Conservation (phyloP, 257 asterid genomes). For the Ajuga chamaepitys region DNA sequence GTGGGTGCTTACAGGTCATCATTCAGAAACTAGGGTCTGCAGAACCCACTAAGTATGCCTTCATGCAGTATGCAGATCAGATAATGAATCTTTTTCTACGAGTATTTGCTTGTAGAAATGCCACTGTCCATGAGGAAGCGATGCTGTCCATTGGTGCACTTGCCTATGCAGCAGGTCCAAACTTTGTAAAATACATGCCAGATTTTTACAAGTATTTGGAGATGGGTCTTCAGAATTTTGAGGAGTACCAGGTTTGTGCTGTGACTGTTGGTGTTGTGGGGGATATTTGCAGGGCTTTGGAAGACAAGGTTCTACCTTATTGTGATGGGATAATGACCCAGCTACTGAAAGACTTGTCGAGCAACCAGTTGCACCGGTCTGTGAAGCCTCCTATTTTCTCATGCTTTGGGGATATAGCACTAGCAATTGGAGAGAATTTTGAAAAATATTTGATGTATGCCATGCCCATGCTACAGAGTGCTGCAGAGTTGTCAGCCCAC, state of each 20-base stretch:
- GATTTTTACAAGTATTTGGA: conserved; percentile 82
- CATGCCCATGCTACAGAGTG: conserved; percentile 91
- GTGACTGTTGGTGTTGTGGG: conserved; percentile 90
- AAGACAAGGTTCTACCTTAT: conserved; percentile 58
- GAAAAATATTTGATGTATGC: conserved; percentile 82
- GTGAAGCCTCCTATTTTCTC: conserved; percentile 88
- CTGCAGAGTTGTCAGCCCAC: conserved; percentile 74
- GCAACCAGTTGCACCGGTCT: conserved; percentile 78
- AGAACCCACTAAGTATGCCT: conserved; percentile 51
- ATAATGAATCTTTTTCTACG: conserved; percentile 66
- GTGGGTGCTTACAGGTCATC: conserved; percentile 78
- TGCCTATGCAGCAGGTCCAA: conserved; percentile 66
- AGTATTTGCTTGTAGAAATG: conserved; percentile 76
- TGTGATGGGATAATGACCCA: conserved; percentile 89
- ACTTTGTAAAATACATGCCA: conserved; percentile 68
- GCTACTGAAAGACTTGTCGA: conserved; percentile 68
- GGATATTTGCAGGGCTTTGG: conserved; percentile 83
- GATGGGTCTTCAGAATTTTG: conserved; percentile 89
- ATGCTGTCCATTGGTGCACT: conserved; percentile 92
- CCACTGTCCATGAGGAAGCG: conserved; percentile 92
- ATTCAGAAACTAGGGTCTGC: conserved; percentile 68
- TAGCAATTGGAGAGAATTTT: conserved; percentile 75
- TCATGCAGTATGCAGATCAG: conserved; percentile 77
- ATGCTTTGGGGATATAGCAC: conserved; percentile 83
- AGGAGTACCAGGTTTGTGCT: conserved; percentile 90